phyloP scores from a whole-genome alignment of 495 filamentous ascomycete species.

The Podospora conica region DNA sequence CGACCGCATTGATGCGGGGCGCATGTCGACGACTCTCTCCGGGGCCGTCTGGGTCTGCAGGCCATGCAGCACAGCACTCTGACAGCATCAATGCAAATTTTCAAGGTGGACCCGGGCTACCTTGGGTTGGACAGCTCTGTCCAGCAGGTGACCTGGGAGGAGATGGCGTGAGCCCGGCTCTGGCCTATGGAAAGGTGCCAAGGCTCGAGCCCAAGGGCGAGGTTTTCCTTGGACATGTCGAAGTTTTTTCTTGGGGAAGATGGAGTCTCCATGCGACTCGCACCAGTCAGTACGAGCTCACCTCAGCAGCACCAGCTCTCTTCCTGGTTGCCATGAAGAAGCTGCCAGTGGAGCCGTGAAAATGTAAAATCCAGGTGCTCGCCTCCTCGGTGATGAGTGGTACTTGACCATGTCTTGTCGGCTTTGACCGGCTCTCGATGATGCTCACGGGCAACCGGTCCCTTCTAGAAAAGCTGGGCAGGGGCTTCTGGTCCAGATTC shows the following conservation, averaged over 20 bases:
- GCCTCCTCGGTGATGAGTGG: background rate
- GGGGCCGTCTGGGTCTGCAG: too few relatives aligned
- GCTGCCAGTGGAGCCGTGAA: background rate
- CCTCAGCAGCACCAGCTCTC: background rate
- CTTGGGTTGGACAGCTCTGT: background rate
- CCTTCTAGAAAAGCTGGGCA: background rate
- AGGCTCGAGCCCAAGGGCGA: background rate
- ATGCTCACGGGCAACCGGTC: background rate
- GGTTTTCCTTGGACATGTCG: background rate
- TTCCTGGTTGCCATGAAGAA: background rate
- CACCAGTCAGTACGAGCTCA: too few relatives aligned
- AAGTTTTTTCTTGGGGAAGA: background rate
- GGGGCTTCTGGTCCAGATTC: background rate
- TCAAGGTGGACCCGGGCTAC: constrained; percentile 1
- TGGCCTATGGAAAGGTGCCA: background rate
- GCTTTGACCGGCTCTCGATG: background rate
- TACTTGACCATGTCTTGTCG: too few relatives aligned
- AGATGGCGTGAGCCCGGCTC: background rate
- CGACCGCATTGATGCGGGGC: background rate
- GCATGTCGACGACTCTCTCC: background rate
- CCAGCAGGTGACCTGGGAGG: constrained; percentile 4
- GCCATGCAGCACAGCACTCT: background rate
- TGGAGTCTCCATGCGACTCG: too few relatives aligned
- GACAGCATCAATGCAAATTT: constrained; percentile 1
- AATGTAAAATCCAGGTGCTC: background rate